phyloP scores from a whole-genome alignment of 1,284 basidiomycete genomes.

The Amylostereum areolatum region DNA sequence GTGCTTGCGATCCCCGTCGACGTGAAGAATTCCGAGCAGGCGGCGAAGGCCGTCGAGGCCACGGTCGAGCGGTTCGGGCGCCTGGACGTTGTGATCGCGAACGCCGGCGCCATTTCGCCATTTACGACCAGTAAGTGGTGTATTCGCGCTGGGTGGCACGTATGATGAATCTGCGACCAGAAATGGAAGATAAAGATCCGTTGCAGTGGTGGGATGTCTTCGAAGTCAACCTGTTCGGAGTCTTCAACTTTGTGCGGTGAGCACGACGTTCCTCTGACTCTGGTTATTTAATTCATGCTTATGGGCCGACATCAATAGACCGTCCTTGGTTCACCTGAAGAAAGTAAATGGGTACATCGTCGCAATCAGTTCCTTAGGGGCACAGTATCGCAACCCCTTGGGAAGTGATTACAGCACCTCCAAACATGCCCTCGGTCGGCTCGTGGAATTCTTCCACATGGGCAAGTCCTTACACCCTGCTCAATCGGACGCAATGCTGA shows the following conservation, averaged over 20 bases:
- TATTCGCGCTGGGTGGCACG: neutral
- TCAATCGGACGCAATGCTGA: too few relatives aligned
- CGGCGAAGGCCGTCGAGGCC: conserved; percentile 4
- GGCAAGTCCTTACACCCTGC: too few relatives aligned
- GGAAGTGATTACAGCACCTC: neutral
- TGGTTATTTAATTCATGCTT: neutral
- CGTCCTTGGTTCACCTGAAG: neutral
- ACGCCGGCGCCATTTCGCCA: conserved; percentile 3
- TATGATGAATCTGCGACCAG: neutral
- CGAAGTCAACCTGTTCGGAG: neutral
- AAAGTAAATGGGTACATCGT: neutral
- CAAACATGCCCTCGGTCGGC: neutral
- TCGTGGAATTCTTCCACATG: neutral
- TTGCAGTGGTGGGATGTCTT: neutral
- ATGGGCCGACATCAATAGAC: neutral
- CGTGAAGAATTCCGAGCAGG: conserved; percentile 1
- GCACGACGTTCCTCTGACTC: neutral
- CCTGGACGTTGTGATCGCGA: conserved; percentile 8
- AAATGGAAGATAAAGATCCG: neutral
- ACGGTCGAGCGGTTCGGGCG: conserved; percentile 8
- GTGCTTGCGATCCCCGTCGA: neutral
- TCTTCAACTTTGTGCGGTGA: neutral
- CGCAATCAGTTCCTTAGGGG: neutral
- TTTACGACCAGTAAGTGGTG: neutral
- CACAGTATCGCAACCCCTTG: neutral